Conservation (phyloP, 768 basidiomycete species). For the Mrakia hoshinonis region DNA sequence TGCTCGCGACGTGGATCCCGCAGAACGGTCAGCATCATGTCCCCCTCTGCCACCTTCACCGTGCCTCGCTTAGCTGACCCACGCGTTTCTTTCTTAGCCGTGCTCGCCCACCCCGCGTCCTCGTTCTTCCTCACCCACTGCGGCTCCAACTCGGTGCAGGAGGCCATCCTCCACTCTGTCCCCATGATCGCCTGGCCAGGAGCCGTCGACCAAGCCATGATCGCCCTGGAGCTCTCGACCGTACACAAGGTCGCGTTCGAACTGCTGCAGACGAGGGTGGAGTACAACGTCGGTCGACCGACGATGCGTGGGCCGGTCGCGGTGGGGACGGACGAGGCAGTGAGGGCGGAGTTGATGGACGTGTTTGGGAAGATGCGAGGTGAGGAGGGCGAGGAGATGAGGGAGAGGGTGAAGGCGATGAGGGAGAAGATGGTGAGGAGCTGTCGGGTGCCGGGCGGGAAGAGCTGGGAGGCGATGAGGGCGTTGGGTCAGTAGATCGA, state of each 20-base stretch:
- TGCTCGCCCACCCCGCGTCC: background rate
- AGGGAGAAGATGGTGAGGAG: too few relatives aligned
- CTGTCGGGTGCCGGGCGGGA: too few relatives aligned
- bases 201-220: background rate
- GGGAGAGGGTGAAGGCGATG: background rate
- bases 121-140: background rate
- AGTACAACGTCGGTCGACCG: background rate
- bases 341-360: background rate
- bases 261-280: background rate
- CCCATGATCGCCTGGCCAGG: conserved; percentile 1
- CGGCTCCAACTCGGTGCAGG: background rate
- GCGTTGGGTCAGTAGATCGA: too few relatives aligned
- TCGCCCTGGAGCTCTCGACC: background rate
- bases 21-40: background rate
- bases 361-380: background rate
- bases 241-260: background rate
- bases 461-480: too few relatives aligned
- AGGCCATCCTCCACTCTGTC: background rate
- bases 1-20: background rate
- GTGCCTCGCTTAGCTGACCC: background rate
- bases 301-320: too few relatives aligned
- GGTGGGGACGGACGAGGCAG: background rate
- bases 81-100: background rate
- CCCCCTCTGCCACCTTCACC: background rate
- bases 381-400: background rate